These are phyloP conservation scores for Botryotinia narcissicola DNA, from an alignment of 2,329 filamentous ascomycete species.

Conservation along the genomic window DNA sequence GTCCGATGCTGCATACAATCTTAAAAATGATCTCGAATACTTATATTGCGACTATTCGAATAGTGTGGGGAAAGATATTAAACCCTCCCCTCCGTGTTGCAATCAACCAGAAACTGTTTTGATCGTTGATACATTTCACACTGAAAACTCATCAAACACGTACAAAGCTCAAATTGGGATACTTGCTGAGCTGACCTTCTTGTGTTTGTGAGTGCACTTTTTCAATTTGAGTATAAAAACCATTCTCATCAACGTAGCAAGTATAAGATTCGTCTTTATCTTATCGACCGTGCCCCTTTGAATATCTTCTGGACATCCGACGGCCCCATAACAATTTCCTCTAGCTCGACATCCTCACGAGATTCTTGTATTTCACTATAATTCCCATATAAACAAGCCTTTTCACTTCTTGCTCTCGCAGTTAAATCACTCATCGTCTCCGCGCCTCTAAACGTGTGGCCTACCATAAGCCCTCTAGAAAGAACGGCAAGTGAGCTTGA, in stretches of 20 bases:
- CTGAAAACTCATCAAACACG: background rate
- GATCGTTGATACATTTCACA: background rate
- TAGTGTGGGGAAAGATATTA: background rate
- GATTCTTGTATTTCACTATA: conserved; percentile 3
- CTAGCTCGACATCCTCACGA: background rate
- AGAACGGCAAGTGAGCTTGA: conserved; percentile 11
- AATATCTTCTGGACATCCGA: background rate
- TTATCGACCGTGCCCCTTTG: background rate
- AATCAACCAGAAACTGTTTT: background rate
- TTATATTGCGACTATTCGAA: background rate
- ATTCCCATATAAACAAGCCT: background rate
- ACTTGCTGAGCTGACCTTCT: background rate
- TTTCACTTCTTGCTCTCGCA: background rate
- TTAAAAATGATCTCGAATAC: background rate
- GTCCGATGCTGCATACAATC: background rate
- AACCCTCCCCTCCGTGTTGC: background rate
- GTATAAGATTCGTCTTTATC: background rate
- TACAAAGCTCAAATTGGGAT: background rate
- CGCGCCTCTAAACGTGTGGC: background rate
- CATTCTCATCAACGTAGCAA: background rate
- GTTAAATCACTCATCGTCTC: background rate
- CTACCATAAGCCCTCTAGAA: background rate
- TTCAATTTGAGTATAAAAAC: background rate
- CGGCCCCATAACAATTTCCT: background rate
- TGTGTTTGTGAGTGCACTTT: background rate